Base-by-base conservation (phyloP, 2,329 filamentous ascomycete species). In the Penicillium sp. region DNA sequence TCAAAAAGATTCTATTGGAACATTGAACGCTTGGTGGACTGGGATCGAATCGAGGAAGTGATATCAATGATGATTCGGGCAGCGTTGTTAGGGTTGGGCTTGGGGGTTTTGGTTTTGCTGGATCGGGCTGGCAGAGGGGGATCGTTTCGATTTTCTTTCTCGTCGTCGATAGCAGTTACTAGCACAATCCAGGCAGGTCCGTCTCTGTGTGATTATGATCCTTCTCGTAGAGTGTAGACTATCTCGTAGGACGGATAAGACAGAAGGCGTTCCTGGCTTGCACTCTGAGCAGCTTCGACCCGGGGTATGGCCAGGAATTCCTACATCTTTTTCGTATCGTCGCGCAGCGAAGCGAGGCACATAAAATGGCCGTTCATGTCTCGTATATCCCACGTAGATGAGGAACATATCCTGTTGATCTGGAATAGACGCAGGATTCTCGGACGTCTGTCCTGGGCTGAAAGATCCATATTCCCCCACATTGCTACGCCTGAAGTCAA, bases 161-260 rank as follows among this genome's bases (percentile, higher is more conserved):
- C 60, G 30, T 63, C 52, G 57, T 55, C 62, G 59, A 65, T 69
- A 67, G 64, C 35, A 53, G 6, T n/a, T 53, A 53, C 51, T 53
- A 37, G 51, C 65, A 69, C 67, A 70, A 69, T 66, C 60, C 65
- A 66, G 65, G 61, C 69, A 63, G 61, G 66, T 54, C 64, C 57
- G 60, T 67, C 63, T 65, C 53, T 48, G 53, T 56, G 42, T 56
- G 33, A 42, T 37, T 28, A 46, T 26, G 14, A 22, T 37, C 26
- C 25, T 35, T 28, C 14, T 35, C 28, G 22, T 51, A 51, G 48
- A 51, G 4, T 33, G 46, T 19, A 49, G 13, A 28, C 8, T 6
- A 19, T 19, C 38, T 19, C 19, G 16, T 10, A 42, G 6, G 35
- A 37, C 8, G 6, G 14, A 13, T 10, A 42, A 14, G 35, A 37